A percentile compares a stretch with the other conserved stretches of the same genome.
These are phyloP conservation scores for Leishmania tropica DNA, from an alignment of 208 protist genomes.

Conservation along the genomic window DNA sequence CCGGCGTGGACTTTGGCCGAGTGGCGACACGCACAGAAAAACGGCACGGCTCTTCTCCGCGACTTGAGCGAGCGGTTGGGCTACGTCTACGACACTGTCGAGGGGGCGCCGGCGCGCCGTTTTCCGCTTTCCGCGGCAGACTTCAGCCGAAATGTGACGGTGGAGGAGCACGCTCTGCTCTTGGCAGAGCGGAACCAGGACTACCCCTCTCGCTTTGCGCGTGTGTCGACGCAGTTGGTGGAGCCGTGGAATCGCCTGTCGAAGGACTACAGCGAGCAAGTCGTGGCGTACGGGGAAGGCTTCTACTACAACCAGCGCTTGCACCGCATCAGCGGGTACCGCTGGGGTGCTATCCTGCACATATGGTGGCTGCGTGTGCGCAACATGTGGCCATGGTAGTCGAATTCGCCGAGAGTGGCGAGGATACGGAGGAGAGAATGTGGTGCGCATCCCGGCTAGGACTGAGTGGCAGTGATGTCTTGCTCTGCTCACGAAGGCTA, in stretches of 20 bases:
- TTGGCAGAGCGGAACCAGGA: background rate
- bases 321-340: conserved; percentile 59
- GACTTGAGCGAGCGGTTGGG: conserved; percentile 24
- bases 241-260: conserved; percentile 66
- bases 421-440: background rate
- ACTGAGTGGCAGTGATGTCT: background rate
- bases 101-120: conserved; percentile 5
- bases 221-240: conserved; percentile 42
- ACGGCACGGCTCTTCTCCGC: conserved; percentile 17
- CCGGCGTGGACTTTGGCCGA: background rate
- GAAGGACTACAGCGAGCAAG: conserved; percentile 15
- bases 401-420: background rate
- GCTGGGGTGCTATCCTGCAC: conserved; percentile 35
- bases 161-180: background rate
- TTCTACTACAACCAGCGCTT: conserved; percentile 66
- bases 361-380: conserved; percentile 23
- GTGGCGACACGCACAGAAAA: conserved; percentile 13
- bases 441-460: background rate
- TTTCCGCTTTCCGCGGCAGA: conserved; percentile 17
- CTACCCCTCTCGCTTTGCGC: background rate
- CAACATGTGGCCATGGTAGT: conserved; percentile 9
- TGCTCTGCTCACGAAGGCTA: background rate
- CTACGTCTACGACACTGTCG: conserved; percentile 25
- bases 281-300: conserved; percentile 57
- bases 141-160: conserved; percentile 10